Evolutionary conservation across 352 stramenopile genomes (phyloP), one percentile per base, ranked within the genome.

Genomic region (Phytopythium mirpurense): DNA sequence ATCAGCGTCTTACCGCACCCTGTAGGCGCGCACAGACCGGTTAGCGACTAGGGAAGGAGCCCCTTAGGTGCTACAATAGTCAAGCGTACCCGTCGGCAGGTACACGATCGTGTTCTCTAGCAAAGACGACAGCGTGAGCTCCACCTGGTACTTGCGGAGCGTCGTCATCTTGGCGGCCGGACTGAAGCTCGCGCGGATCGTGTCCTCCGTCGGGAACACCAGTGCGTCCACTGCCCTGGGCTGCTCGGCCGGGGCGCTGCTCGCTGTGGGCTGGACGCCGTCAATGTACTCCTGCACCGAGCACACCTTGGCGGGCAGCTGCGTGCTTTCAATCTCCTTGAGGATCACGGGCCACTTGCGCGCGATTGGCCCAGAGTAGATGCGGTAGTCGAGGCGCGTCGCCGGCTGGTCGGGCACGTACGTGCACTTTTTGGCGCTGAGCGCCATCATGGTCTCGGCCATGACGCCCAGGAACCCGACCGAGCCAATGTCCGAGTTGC

Each of bases 41-140:
- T 51, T 37, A 42, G 23, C 9, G 23, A 32, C 27, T 24, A 6
- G 5, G 3, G 24, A 19, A 31, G 21, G 1, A 46, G 40, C n/a
- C 16, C 10, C 37, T n/a, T n/a, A 9, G 29, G 29, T 9, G 29
- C 5, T 5, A 5, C 29, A 32, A 32, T 32, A 5, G 29, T 32
- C 29, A 32, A 5, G 29, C 44, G 18, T 15, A 67, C 82, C 82
- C 23, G 79, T 93, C 15, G 82, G 82, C 2, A 93, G 48, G 49
- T 90, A 93, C 35, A 88, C 70, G 43, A 93, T 84, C 3, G 79
- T 88, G 61, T 90, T 93, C 49, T 90, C 78, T 11, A 88, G 63
- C 49, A 90, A 56, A 9, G 79, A 75, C 27, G 74, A 88, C 2
- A 93, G 32, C 27, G 71, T 71, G 4, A 90, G 54, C 53, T 93